phyloP scores from a whole-genome alignment of 805 yeast genomes.

The Wickerhamomyces chaumierensis region DNA sequence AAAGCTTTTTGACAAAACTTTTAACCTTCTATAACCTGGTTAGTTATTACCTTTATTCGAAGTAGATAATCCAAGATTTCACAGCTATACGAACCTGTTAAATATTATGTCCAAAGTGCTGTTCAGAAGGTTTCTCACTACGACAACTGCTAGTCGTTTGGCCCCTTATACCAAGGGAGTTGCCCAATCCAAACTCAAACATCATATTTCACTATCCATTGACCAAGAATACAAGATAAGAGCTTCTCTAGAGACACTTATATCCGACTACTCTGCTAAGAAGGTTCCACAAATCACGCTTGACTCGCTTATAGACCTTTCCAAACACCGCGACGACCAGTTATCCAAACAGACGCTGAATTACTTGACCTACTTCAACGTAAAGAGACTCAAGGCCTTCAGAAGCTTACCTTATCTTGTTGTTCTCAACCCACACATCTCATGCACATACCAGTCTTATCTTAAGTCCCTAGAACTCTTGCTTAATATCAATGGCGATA shows the following conservation, averaged over 20 bases:
- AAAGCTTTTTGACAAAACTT: too few relatives aligned
- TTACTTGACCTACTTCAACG: slow-evolving; percentile 47
- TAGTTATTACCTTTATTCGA: too few relatives aligned
- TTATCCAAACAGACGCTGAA: slow-evolving; percentile 44
- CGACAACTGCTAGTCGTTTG: background rate
- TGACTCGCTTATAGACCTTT: slow-evolving; percentile 35
- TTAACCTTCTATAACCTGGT: too few relatives aligned
- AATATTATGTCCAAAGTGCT: too few relatives aligned
- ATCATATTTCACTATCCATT: slow-evolving; percentile 19
- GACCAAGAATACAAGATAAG: slow-evolving; percentile 45
- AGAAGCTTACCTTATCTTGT: slow-evolving; percentile 74
- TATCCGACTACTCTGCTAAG: slow-evolving; percentile 42
- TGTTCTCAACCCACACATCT: slow-evolving; percentile 77
- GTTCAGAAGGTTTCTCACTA: background rate
- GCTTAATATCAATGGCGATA: slow-evolving; percentile 29
- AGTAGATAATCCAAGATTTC: too few relatives aligned
- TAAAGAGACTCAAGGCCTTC: slow-evolving; percentile 60
- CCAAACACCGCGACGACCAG: slow-evolving; percentile 19
- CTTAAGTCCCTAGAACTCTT: slow-evolving; percentile 52
- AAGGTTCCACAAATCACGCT: slow-evolving; percentile 43
- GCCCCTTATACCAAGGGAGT: background rate
- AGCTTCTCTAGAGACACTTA: slow-evolving; percentile 45
- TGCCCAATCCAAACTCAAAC: background rate
- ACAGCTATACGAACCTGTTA: too few relatives aligned
- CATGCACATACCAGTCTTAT: slow-evolving; percentile 65